A percentile compares a stretch with the other conserved stretches of the same genome.
Evolutionary conservation across 139 green algal species (phyloP).

Genomic region (Monoraphidium neglectum): DNA sequence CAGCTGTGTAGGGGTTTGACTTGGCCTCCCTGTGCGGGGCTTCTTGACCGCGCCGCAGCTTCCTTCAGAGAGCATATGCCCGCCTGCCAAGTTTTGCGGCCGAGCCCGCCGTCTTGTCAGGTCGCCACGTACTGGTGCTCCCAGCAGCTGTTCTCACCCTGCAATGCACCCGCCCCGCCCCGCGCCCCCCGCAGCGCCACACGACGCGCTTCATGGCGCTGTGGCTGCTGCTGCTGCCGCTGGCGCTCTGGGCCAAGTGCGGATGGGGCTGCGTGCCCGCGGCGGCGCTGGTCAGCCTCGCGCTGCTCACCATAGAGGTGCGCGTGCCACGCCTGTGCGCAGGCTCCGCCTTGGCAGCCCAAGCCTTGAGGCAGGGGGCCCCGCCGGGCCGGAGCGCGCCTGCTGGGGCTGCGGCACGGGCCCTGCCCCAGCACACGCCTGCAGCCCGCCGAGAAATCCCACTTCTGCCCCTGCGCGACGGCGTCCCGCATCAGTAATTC

Average conservation of each 20-base stretch:
- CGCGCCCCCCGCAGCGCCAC: constrained; percentile 33
- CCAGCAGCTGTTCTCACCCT: constrained; percentile 12
- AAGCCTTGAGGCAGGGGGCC: neutral
- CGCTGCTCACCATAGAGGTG: constrained; percentile 19
- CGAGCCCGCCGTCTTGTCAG: neutral
- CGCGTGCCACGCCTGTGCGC: neutral
- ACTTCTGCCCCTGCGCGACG: too few species aligned
- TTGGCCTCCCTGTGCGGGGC: too few species aligned
- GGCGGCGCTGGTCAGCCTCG: constrained; percentile 34
- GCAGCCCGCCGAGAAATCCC: too few species aligned
- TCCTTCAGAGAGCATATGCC: too few species aligned
- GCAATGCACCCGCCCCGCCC: constrained; percentile 6
- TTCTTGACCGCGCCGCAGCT: too few species aligned
- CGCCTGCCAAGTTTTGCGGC: too few species aligned
- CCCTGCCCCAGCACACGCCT: neutral
- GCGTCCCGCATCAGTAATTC: neutral
- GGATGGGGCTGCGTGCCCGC: constrained; percentile 31
- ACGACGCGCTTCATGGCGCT: constrained; percentile 69
- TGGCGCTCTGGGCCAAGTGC: constrained; percentile 62
- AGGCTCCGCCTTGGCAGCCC: neutral
- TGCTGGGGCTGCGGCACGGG: neutral
- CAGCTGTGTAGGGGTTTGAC: too few species aligned
- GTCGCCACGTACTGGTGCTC: neutral
- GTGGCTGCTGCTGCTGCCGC: constrained; percentile 80
- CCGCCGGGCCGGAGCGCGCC: neutral